These are phyloP conservation scores for Mytilinidion resinicola DNA, from an alignment of 495 filamentous ascomycete genomes.

Conservation along the genomic window DNA sequence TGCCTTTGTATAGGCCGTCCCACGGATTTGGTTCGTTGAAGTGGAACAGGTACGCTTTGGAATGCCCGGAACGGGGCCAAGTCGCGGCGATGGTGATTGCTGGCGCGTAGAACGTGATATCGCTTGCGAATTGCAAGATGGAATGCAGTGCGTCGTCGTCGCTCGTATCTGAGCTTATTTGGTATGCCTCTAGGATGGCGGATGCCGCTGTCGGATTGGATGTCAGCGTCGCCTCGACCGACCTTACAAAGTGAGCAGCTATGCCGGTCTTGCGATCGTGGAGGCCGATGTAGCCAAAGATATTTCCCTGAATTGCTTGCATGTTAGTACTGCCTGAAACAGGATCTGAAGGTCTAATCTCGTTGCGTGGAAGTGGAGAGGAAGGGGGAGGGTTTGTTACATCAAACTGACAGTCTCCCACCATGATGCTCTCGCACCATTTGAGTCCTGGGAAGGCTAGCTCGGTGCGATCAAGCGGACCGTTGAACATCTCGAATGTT, in stretches of 20 bases:
- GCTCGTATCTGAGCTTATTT: conserved; percentile 23
- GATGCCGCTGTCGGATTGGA: conserved; percentile 20
- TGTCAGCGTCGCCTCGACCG: conserved; percentile 23
- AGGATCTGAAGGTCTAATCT: not conserved
- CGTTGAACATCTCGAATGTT: conserved; percentile 26
- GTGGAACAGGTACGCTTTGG: conserved; percentile 41
- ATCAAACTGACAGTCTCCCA: conserved; percentile 41
- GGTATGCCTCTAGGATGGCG: conserved; percentile 35
- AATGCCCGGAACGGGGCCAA: conserved; percentile 27
- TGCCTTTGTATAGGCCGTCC: conserved; percentile 42
- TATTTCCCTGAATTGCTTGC: conserved; percentile 25
- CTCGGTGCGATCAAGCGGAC: conserved; percentile 11
- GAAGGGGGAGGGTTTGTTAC: conserved; percentile 22
- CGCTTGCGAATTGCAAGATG: conserved; percentile 38
- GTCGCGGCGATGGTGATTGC: conserved; percentile 33
- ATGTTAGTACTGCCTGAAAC: not conserved
- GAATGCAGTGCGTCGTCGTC: conserved; percentile 35
- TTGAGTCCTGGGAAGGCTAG: conserved; percentile 1
- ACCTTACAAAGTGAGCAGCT: conserved; percentile 32
- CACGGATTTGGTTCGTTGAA: conserved; percentile 48
- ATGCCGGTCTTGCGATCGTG: conserved; percentile 29
- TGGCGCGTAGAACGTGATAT: conserved; percentile 40
- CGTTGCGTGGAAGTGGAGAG: not conserved
- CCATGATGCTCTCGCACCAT: conserved; percentile 39
- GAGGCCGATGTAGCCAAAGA: conserved; percentile 25